These are phyloP conservation scores for Heliosperma pusillum DNA, from an alignment of 148 eudicot species.

Conservation along the genomic window DNA sequence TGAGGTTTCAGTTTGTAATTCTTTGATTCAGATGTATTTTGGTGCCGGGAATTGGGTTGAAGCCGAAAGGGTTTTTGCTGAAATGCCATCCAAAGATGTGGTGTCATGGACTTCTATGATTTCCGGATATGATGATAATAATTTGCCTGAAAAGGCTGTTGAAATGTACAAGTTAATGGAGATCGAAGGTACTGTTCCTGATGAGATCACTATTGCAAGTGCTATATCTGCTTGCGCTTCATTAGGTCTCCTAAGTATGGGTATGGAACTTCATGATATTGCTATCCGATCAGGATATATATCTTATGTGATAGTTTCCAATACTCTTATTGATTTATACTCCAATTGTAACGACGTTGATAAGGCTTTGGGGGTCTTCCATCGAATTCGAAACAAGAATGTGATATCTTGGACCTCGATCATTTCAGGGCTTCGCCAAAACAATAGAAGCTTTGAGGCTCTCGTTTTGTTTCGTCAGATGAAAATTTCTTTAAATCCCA, in stretches of 20 bases:
- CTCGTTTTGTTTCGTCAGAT: conserved; percentile 69
- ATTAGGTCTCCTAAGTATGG: conserved; percentile 55
- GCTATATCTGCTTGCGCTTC: conserved; percentile 79
- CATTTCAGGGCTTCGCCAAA: conserved; percentile 68
- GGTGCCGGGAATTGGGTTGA: conserved; percentile 59
- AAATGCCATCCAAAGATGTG: conserved; percentile 60
- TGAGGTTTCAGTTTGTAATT: conserved; percentile 66
- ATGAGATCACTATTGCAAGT: conserved; percentile 72
- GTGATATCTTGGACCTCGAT: conserved; percentile 85
- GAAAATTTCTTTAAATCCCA: conserved; percentile 55
- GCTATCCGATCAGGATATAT: conserved; percentile 58
- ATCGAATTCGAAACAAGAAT: conserved; percentile 55
- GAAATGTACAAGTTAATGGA: conserved; percentile 65
- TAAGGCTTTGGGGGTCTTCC: conserved; percentile 78
- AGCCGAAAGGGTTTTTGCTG: conserved; percentile 64
- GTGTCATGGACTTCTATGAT: conserved; percentile 95
- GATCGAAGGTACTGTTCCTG: conserved; percentile 49
- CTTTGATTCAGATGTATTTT: conserved; percentile 65
- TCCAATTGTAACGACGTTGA: conserved; percentile 69
- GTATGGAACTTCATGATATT: conserved; percentile 62
- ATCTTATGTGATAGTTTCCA: conserved; percentile 59
- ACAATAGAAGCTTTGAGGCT: conserved; percentile 72
- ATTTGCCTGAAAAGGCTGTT: conserved; percentile 60
- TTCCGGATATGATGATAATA: conserved; percentile 66
- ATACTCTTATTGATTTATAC: conserved; percentile 71